These are phyloP conservation scores for Petunia axillaris DNA, from an alignment of 257 asterid species.

Conservation along the genomic window DNA sequence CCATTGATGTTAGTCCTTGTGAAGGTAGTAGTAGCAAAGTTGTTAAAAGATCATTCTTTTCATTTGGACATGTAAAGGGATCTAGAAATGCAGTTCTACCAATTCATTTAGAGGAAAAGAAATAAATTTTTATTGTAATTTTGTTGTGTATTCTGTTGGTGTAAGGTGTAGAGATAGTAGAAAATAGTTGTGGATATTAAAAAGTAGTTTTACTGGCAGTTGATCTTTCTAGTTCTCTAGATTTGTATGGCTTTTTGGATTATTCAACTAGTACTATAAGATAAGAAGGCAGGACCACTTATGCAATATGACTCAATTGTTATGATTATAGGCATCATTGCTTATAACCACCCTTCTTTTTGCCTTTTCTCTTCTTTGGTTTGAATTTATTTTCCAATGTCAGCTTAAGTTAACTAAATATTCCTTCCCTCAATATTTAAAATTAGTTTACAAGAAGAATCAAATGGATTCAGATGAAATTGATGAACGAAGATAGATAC, in stretches of 20 bases:
- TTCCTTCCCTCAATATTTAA: background rate
- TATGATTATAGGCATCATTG: conserved; percentile 67
- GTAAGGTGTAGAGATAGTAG: conserved; percentile 32
- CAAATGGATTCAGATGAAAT: background rate
- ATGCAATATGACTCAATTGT: conserved; percentile 41
- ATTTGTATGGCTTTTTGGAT: conserved; percentile 32
- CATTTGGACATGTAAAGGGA: conserved; percentile 72
- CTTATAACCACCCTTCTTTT: conserved; percentile 36
- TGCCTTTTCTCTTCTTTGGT: conserved; percentile 27
- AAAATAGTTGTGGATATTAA: conserved; percentile 22
- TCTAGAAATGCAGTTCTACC: conserved; percentile 82
- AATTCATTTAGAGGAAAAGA: conserved; percentile 36
- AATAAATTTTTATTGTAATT: background rate
- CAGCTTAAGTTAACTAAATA: background rate
- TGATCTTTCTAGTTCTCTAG: background rate
- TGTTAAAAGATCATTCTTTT: conserved; percentile 67
- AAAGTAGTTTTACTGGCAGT: background rate
- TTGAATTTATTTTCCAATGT: conserved; percentile 24
- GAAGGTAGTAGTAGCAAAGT: conserved; percentile 47
- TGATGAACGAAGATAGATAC: conserved; percentile 2
- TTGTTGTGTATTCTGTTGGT: background rate
- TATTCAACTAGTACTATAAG: conserved; percentile 33
- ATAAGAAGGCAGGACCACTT: conserved; percentile 49
- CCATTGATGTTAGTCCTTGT: conserved; percentile 27
- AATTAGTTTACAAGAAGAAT: conserved; percentile 11